Evolutionary conservation across 495 filamentous ascomycete species (phyloP).

Genomic region (Aspergillus incahuasiensis): DNA sequence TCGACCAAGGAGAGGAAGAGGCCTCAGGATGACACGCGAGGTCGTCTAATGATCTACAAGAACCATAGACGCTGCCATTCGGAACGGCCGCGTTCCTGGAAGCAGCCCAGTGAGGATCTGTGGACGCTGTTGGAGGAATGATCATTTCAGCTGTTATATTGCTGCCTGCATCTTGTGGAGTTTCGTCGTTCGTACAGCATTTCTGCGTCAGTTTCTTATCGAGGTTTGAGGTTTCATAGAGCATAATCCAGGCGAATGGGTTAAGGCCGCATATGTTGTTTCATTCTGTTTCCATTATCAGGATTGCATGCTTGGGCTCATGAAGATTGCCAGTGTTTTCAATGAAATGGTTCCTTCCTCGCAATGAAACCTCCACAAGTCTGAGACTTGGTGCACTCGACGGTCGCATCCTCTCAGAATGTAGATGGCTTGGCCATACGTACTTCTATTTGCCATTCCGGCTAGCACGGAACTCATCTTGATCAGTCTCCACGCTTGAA

Average conservation of each 20-base stretch:
- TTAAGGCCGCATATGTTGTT: not conserved
- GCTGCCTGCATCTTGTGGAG: not conserved
- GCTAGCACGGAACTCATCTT: not conserved
- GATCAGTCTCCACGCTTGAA: not conserved
- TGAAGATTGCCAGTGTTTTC: not conserved
- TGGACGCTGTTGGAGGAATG: conserved; percentile 37
- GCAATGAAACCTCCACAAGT: too few relatives aligned
- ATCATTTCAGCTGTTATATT: not conserved
- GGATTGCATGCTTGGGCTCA: not conserved
- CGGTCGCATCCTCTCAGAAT: not conserved
- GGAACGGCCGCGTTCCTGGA: conserved; percentile 41
- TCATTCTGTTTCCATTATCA: not conserved
- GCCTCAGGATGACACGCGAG: conserved; percentile 1
- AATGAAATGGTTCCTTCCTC: not conserved
- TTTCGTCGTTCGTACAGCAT: not conserved
- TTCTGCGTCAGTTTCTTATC: not conserved
- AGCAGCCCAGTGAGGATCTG: conserved; percentile 33
- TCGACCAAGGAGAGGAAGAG: not conserved
- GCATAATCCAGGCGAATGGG: conserved; percentile 2
- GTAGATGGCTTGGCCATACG: not conserved
- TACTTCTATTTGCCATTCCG: not conserved
- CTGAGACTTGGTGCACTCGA: not conserved
- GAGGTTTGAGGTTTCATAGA: not conserved
- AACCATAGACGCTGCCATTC: conserved; percentile 41
- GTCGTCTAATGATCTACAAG: conserved; percentile 18